Percentiles rank a stretch among this genome's conserved stretches.
Evolutionary conservation across 108 stramenopile genomes (phyloP).

Genomic region (Hondaea fermentalgiana): DNA sequence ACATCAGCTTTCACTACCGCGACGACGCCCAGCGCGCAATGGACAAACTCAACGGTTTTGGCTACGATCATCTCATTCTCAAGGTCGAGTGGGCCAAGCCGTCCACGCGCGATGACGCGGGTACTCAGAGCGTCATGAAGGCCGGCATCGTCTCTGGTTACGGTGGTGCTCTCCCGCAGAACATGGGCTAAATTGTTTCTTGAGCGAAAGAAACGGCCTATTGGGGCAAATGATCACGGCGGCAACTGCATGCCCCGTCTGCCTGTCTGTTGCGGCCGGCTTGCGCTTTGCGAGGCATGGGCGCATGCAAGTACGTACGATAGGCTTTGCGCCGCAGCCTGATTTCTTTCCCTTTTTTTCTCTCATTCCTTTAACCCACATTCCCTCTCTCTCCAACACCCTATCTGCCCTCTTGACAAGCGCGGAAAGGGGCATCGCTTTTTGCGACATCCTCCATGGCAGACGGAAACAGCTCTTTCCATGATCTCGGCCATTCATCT

Average conservation of each 20-base stretch:
- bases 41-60: constrained; percentile 84
- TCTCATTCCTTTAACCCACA: background rate
- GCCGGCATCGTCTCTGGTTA: constrained; percentile 5
- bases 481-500: too few species aligned
- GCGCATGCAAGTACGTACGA: too few species aligned
- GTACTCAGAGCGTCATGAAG: background rate
- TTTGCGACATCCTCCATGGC: too few species aligned
- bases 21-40: constrained; percentile 85
- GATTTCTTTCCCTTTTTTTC: background rate
- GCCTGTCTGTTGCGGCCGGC: too few species aligned
- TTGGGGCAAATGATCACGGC: too few species aligned
- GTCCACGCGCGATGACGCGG: constrained; percentile 70
- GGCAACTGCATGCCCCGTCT: too few species aligned
- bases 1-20: constrained; percentile 80
- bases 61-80: constrained; percentile 97
- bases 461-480: too few species aligned
- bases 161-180: constrained; percentile 15
- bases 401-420: background rate
- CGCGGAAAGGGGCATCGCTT: background rate
- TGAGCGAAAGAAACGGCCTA: too few species aligned
- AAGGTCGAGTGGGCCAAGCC: constrained; percentile 98
- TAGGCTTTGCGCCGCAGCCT: background rate
- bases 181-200: background rate
- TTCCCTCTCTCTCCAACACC: background rate
- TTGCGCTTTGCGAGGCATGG: too few species aligned